Conservation (phyloP, 106 monocot genomes). For the Xerophyta viscosa region DNA sequence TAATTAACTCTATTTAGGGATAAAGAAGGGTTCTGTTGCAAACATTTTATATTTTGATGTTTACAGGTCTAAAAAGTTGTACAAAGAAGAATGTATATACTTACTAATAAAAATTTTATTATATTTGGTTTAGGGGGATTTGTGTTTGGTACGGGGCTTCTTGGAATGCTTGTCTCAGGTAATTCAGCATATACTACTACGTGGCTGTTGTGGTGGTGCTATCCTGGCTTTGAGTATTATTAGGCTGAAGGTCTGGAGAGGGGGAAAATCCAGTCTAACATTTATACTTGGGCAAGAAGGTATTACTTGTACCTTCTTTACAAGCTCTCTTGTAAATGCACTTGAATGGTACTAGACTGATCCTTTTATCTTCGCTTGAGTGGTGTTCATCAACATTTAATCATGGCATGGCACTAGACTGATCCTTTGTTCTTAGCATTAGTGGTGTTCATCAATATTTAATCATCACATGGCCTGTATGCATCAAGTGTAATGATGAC, state of each 20-base stretch:
- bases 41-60: too few relatives aligned
- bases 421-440: not conserved
- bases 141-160: slow-evolving; percentile 36
- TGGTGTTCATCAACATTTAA: too few relatives aligned
- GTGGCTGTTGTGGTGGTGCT: slow-evolving; percentile 37
- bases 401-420: too few relatives aligned
- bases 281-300: slow-evolving; percentile 67
- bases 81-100: too few relatives aligned
- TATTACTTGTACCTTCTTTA: too few relatives aligned
- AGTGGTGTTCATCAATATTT: not conserved
- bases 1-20: too few relatives aligned
- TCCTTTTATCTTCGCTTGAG: not conserved
- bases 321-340: too few relatives aligned
- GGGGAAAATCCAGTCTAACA: slow-evolving; percentile 44
- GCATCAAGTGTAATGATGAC: too few relatives aligned
- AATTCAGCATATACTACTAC: slow-evolving; percentile 33
- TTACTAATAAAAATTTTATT: not conserved
- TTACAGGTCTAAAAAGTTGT: too few relatives aligned
- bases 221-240: slow-evolving; percentile 32
- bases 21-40: too few relatives aligned
- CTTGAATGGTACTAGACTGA: not conserved
- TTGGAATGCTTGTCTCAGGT: slow-evolving; percentile 46
- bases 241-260: slow-evolving; percentile 60
- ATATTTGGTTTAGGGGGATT: slow-evolving; percentile 36
- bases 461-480: not conserved